Percentiles rank a stretch among this genome's conserved stretches.
Evolutionary conservation across 2,329 filamentous ascomycete species (phyloP).

Genomic region (Fusarium sp.): DNA sequence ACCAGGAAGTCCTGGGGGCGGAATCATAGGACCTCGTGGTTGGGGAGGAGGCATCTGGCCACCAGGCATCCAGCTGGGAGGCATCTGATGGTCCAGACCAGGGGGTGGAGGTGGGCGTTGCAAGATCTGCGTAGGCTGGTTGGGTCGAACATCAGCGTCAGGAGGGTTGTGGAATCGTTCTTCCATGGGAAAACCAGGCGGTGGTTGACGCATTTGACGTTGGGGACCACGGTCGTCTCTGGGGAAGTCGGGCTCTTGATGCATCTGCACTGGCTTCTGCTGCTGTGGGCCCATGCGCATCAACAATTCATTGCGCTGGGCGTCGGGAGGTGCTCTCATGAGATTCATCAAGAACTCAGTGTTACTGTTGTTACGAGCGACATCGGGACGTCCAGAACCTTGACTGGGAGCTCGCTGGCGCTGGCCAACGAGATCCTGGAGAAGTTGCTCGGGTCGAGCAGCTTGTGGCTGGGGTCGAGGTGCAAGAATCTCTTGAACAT

Average conservation of each 20-base stretch:
- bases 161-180: constrained; percentile 61
- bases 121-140: constrained; percentile 72
- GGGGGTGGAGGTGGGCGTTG: constrained; percentile 71
- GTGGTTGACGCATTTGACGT: constrained; percentile 59
- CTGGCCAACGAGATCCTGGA: constrained; percentile 70
- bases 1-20: constrained; percentile 66
- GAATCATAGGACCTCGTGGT: constrained; percentile 65
- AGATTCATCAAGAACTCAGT: constrained; percentile 88
- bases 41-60: constrained; percentile 59
- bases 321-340: constrained; percentile 70
- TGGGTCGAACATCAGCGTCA: constrained; percentile 60
- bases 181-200: constrained; percentile 64
- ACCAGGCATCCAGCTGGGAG: constrained; percentile 64
- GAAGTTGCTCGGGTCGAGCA: constrained; percentile 68
- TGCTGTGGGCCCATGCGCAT: constrained; percentile 64
- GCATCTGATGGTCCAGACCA: constrained; percentile 71
- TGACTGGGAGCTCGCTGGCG: constrained; percentile 68
- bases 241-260: constrained; percentile 59
- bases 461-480: constrained; percentile 63
- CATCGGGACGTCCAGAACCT: constrained; percentile 59
- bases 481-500: constrained; percentile 65
- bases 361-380: constrained; percentile 68
- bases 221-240: constrained; percentile 51
- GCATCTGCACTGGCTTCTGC: constrained; percentile 43
- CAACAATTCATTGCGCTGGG: constrained; percentile 64